Percentiles rank a stretch among this genome's conserved stretches.
Conservation (phyloP, 176 grass and related monocot species). For the Phyllostachys edulis region DNA sequence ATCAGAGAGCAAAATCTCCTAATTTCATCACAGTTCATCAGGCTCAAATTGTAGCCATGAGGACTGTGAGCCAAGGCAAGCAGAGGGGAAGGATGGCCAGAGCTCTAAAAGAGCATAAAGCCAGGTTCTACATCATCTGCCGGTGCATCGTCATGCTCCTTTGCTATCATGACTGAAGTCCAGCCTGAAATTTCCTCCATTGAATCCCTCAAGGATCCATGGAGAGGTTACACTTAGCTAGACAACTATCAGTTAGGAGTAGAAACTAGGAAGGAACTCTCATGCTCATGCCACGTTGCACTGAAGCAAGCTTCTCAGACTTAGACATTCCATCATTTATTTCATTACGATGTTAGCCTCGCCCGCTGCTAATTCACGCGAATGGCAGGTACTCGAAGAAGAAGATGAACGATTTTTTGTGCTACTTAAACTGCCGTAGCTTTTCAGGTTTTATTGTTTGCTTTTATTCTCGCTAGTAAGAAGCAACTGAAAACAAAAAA, state of each 20-base stretch:
- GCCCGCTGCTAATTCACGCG: too few species aligned
- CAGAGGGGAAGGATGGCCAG: constrained; percentile 50
- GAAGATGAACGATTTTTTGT: too few species aligned
- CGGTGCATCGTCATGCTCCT: constrained; percentile 77
- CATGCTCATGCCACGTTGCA: constrained; percentile 18
- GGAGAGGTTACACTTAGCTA: constrained; percentile 29
- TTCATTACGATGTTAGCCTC: neutral
- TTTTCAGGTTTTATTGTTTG: too few species aligned
- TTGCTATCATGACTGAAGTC: constrained; percentile 64
- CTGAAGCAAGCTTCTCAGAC: constrained; percentile 22
- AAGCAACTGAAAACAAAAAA: too few species aligned
- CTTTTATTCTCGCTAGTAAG: too few species aligned
- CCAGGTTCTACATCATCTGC: constrained; percentile 67
- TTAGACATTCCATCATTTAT: constrained; percentile 20
- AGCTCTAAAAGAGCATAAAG: constrained; percentile 60
- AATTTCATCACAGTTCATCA: constrained; percentile 10
- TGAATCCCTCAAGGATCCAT: constrained; percentile 22
- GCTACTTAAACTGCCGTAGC: too few species aligned
- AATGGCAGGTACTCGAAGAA: too few species aligned
- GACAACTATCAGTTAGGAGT: constrained; percentile 37
- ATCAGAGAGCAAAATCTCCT: constrained; percentile 23
- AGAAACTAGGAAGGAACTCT: constrained; percentile 28
- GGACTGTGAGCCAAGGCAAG: constrained; percentile 47
- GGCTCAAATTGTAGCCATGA: constrained; percentile 37
- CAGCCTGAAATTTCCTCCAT: constrained; percentile 21